Evolutionary conservation across 352 stramenopile species (phyloP), one percentile per base, ranked within the genome.

Genomic region (Halophytophthora batemanensis): DNA sequence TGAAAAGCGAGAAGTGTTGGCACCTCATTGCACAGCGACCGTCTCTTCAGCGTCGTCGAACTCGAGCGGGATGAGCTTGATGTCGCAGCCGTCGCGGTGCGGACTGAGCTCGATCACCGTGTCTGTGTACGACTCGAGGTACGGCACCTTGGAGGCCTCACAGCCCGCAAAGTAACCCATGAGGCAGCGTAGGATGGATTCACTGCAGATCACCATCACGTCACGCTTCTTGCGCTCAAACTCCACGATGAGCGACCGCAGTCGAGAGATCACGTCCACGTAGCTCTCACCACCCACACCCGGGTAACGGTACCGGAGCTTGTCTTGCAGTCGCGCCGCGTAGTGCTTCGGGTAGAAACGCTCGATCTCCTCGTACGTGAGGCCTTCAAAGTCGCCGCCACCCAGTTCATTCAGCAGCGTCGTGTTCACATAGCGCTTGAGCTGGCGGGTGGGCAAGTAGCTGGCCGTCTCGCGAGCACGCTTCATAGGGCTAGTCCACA

Each of bases 211-310:
- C 35, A 93, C 75, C n/a, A 93, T 53, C 52, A 90, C 76, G 59
- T 93, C 82, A 50, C 82, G 82, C 64, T 93, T 95, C 66, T 95
- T 92, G 59, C 86, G 82, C 49, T 93, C 83, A 43, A 97, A 92
- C 70, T 97, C 91, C 31, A 98, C 91, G 42, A 97, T 95, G 33
- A 98, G 70, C 44, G 88, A 94, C 2, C 87, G 75, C 41, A 97
- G 56, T 14, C 92, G 82, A 22, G 90, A 91, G 63, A 97, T 98
- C 28, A 98, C 80, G 59, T 98, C 92, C 50, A 96, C 76, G 65
- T 98, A 98, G 50, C 86, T 96, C 64, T 98, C 92, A 11, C 90
- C 92, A 2, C 90, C 90, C 8, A 92, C 87, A 21, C 90, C 90
- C 0, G 92, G 77, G 56, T 93, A 93, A 5, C 92, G 73, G 59